phyloP scores from a whole-genome alignment of 2,329 filamentous ascomycete genomes.

The Ceratocystis colombiana region DNA sequence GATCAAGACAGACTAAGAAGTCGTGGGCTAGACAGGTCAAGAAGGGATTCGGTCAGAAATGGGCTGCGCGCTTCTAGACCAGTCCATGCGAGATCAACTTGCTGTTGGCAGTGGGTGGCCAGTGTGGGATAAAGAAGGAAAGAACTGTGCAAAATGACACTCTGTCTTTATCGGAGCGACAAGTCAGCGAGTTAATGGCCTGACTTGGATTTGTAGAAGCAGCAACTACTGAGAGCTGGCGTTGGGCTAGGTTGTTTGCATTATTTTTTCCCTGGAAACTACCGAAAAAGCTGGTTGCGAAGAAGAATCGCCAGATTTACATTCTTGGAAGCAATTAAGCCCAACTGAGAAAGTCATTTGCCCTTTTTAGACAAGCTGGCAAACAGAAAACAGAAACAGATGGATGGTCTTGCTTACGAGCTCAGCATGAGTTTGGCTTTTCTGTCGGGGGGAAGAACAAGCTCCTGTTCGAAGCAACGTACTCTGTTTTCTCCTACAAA shows the following conservation, averaged over 20 bases:
- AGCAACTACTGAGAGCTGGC: neutral
- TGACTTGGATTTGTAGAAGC: neutral
- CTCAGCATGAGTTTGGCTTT: neutral
- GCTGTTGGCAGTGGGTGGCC: neutral
- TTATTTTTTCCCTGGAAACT: neutral
- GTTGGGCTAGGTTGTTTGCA: neutral
- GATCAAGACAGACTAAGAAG: neutral
- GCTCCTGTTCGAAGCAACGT: neutral
- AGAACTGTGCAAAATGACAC: conserved; percentile 2
- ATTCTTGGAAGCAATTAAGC: conserved; percentile 25
- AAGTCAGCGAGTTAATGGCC: neutral
- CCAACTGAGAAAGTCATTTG: conserved; percentile 13
- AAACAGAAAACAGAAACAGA: conserved; percentile 1
- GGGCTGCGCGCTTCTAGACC: conserved; percentile 2
- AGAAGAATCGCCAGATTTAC: conserved; percentile 11
- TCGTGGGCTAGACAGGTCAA: no score
- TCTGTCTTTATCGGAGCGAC: conserved; percentile 6
- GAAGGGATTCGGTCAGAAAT: no score
- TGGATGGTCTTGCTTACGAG: neutral
- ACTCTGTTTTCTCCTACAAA: neutral
- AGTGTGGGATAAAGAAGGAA: neutral
- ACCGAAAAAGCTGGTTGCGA: neutral
- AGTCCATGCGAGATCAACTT: neutral
- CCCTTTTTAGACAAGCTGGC: conserved; percentile 5
- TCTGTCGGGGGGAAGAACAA: neutral